A percentile compares a stretch with the other conserved stretches of the same genome.
These are phyloP conservation scores for Atalantia buxifolia DNA, from an alignment of 345 rosid genomes.

Conservation along the genomic window DNA sequence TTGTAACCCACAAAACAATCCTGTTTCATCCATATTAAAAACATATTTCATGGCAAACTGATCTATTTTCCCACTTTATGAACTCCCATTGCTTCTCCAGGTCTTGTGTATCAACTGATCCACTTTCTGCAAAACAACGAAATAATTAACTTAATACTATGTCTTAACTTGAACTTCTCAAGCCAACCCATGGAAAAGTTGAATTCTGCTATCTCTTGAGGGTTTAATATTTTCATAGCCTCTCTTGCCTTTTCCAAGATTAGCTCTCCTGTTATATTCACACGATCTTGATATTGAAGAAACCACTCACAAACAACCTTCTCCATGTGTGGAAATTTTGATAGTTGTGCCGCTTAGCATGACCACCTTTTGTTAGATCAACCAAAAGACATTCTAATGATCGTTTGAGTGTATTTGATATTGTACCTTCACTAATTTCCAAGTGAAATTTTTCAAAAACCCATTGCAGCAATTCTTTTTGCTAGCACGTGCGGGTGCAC, in stretches of 20 bases:
- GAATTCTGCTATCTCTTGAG: not conserved
- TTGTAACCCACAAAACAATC: not conserved
- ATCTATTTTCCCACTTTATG: not conserved
- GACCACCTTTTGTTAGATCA: not conserved
- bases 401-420: not conserved
- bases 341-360: not conserved
- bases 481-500: not conserved
- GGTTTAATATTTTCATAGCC: not conserved
- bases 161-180: not conserved
- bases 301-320: not conserved
- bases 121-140: not conserved
- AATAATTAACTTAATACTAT: not conserved
- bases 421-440: not conserved
- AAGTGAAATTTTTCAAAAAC: not conserved
- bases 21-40: not conserved
- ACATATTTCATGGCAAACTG: not conserved
- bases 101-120: not conserved
- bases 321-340: not conserved
- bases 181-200: slow-evolving; percentile 2
- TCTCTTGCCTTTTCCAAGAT: not conserved
- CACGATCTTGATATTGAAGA: not conserved
- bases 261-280: not conserved
- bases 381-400: not conserved
- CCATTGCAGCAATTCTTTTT: not conserved
- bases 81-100: rapidly evolving